Conservation (phyloP, 352 stramenopile genomes). For the Peronospora destructor region DNA sequence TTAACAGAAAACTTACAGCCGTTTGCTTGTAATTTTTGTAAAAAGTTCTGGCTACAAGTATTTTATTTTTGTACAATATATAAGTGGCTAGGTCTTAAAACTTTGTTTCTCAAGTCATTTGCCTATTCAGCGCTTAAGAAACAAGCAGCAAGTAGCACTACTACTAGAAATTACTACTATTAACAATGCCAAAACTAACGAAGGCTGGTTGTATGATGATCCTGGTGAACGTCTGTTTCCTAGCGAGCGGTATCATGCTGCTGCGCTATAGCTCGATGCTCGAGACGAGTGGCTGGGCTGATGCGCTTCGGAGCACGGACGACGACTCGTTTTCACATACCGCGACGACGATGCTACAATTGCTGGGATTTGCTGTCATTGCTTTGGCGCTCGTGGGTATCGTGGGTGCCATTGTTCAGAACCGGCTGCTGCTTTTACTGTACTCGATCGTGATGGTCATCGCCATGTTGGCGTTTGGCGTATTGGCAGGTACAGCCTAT, state of each 20-base stretch:
- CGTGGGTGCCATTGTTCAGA: constrained; percentile 57
- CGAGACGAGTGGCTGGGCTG: constrained; percentile 59
- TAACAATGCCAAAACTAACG: constrained; percentile 29
- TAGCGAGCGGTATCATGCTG: constrained; percentile 53
- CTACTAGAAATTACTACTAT: not conserved
- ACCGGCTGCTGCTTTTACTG: constrained; percentile 57
- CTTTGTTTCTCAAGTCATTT: not conserved
- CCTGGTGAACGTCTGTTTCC: constrained; percentile 68
- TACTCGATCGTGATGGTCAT: constrained; percentile 70
- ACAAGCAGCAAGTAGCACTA: too few species aligned
- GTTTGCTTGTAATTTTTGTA: too few species aligned
- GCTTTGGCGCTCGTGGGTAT: constrained; percentile 55
- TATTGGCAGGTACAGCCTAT: constrained; percentile 60
- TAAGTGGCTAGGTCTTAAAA: too few species aligned
- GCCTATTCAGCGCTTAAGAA: constrained; percentile 10
- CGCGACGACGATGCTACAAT: constrained; percentile 41
- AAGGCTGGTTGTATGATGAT: constrained; percentile 54
- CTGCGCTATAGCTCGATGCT: constrained; percentile 55
- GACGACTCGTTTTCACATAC: constrained; percentile 45
- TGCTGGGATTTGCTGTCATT: constrained; percentile 52
- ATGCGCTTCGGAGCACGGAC: constrained; percentile 65
- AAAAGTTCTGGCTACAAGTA: too few species aligned
- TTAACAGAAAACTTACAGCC: too few species aligned
- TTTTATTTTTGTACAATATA: too few species aligned
- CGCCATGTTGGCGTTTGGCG: constrained; percentile 64